These are phyloP conservation scores for Angomonas ambiguus DNA, from an alignment of 208 protist species.

Conservation along the genomic window DNA sequence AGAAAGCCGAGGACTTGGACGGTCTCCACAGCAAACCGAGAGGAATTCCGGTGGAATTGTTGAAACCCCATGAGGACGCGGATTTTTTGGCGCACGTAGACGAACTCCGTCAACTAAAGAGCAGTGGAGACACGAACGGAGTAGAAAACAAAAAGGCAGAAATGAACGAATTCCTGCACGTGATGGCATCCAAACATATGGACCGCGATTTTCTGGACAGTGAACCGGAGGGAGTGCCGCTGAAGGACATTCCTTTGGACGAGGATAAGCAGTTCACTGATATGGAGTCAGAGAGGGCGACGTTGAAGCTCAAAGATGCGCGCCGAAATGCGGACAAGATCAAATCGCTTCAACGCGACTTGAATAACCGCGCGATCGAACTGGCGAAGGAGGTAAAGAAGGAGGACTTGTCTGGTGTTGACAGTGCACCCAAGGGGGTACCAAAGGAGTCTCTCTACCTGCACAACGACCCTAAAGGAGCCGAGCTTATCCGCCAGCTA, in stretches of 20 bases:
- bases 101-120: conserved; percentile 33
- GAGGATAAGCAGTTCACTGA: conserved; percentile 46
- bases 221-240: conserved; percentile 54
- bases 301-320: conserved; percentile 36
- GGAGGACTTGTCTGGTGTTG: conserved; percentile 36
- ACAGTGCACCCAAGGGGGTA: conserved; percentile 33
- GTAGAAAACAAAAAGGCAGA: conserved; percentile 18
- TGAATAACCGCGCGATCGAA: conserved; percentile 60
- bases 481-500: conserved; percentile 30
- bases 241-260: conserved; percentile 56
- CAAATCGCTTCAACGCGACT: conserved; percentile 25
- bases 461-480: conserved; percentile 32
- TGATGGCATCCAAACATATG: conserved; percentile 39
- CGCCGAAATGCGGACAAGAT: conserved; percentile 31
- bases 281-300: conserved; percentile 45
- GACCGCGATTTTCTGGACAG: conserved; percentile 58
- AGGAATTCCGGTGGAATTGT: conserved; percentile 44
- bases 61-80: conserved; percentile 57
- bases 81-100: conserved; percentile 35
- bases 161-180: conserved; percentile 45
- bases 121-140: conserved; percentile 20
- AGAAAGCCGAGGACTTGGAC: conserved; percentile 49
- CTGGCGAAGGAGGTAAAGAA: conserved; percentile 43
- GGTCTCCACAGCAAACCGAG: conserved; percentile 35
- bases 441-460: conserved; percentile 39